Base-by-base conservation (phyloP, 2,329 filamentous ascomycete genomes). In the Xylariaceae sp. region DNA sequence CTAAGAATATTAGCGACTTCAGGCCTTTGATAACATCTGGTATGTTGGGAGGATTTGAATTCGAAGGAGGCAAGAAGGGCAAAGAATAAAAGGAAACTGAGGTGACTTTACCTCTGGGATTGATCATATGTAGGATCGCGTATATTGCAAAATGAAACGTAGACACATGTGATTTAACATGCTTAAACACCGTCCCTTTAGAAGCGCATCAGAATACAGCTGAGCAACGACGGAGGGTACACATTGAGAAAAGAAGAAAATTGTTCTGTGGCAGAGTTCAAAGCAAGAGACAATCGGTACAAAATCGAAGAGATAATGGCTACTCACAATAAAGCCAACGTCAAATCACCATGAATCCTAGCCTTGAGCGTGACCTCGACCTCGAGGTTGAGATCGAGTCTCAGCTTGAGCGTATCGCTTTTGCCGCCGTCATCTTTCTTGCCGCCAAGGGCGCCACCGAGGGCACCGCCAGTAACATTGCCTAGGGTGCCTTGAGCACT, bases 341-440 rank as follows among this genome's bases (percentile, higher is more conserved):
- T 91, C 60, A 95, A 74, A 76, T 95, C 91, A 69, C 91, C 91
- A 63, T 92, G 86, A 63, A 94, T 92, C 73, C 87, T 87, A 18
- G 90, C 90, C 79, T 94, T 94, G 54, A 94, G 81, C 66, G 92
- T 88, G 59, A 94, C 89, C 72, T 94, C 90, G 49, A 94, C 82
- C 65, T 94, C 90, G 53, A 94, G 77, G 71, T 94, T 94, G 56
- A 92, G 79, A 67, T 94, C 90, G 15, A 93, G 76, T 42, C 87
- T 81, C 64, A 94, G 73, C 66, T 87, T 86, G 67, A 92, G 74
- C 21, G 89, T 89, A 64, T 92, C 68, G 32, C 63, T 79, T 66
- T 79, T 77, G 65, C 79, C 77, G 64, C 56, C 23, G 13, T 46
- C 58, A 15, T 42, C 59, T 64, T 79, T 77, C 64, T 52, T 49